Base-by-base conservation (phyloP, 1,284 basidiomycete species). In the Cystobasidium pallidum region DNA sequence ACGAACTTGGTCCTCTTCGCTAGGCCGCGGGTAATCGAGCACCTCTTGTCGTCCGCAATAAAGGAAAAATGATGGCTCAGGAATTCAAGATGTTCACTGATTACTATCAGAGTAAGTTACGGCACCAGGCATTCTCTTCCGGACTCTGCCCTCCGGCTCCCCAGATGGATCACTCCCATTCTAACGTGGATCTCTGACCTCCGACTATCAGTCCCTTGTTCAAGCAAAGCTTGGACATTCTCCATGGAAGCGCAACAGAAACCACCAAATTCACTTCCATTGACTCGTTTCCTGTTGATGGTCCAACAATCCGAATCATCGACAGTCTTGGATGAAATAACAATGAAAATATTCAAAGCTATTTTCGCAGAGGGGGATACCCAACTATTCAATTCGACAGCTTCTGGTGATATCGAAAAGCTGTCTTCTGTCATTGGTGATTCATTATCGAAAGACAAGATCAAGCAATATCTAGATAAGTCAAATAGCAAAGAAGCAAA, bases 11-110 rank as follows among this genome's bases (percentile, higher is more conserved):
- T 6, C 36, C 30, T 28, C 24, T 61, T 51, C 28, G 19, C 21
- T 24, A 66, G 64, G 64, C 49, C 21, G 32, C 59, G 24, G 47
- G 47, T 32, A 71, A 71, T 64, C 17, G 49, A 36, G 68, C 68
- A 36, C 68, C 68, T 17, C 68, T 71, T 2, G 51, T 64, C n/a
- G 68, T 71, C 8, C 59, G 24, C 10, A 71, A 71, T 39, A 71
- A 71, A 51, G 61, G 45, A 45, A 52, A 39, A 21, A 71, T 71
- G 68, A 71, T 71, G 68, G 28, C 59, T 17, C 68, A 63, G 34
- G 68, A 71, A 39, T 71, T 71, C 49, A 61, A 49, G 21, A 34
- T 71, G 43, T 71, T 55, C 28, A 51, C 32, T 34, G 68, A 71
- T 45, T 41, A 28, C 19, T 64, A 71, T 47, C 30, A 71, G 34